These are phyloP conservation scores for Penicillium sp. DNA, from an alignment of 2,329 filamentous ascomycete species.

Conservation along the genomic window DNA sequence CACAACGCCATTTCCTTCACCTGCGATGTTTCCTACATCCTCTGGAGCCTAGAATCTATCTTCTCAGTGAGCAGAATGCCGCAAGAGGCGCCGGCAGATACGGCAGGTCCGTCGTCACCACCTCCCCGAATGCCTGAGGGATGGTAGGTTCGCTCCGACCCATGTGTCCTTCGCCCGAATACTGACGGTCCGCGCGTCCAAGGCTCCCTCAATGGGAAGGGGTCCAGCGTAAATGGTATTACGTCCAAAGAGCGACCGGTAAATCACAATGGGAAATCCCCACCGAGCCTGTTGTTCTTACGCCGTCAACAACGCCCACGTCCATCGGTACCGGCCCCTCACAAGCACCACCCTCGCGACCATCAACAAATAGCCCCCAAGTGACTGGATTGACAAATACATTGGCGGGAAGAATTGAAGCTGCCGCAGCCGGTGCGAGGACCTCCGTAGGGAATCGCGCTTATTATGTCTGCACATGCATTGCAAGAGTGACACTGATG, in stretches of 20 bases:
- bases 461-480: constrained; percentile 20
- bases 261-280: constrained; percentile 44
- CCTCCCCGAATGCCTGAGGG: constrained; percentile 41
- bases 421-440: constrained; percentile 19
- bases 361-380: constrained; percentile 23
- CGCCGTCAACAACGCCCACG: constrained; percentile 34
- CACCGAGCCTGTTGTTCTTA: constrained; percentile 40
- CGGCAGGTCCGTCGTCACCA: constrained; percentile 39
- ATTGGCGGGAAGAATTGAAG: constrained; percentile 14
- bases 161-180: constrained; percentile 1
- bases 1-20: not conserved
- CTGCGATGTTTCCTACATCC: not conserved
- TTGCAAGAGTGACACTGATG: constrained; percentile 28
- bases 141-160: constrained; percentile 30
- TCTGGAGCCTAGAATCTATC: not conserved
- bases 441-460: constrained; percentile 29
- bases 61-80: constrained; percentile 21
- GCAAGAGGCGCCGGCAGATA: constrained; percentile 35
- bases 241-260: constrained; percentile 41
- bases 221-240: constrained; percentile 40
- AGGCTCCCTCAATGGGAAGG: constrained; percentile 45
- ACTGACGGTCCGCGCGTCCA: constrained; percentile 2
- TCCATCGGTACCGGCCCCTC: constrained; percentile 30
- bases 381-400: constrained; percentile 8
- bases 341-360: constrained; percentile 25